These are phyloP conservation scores for Xylaria digitata DNA, from an alignment of 2,329 filamentous ascomycete genomes.

Conservation along the genomic window DNA sequence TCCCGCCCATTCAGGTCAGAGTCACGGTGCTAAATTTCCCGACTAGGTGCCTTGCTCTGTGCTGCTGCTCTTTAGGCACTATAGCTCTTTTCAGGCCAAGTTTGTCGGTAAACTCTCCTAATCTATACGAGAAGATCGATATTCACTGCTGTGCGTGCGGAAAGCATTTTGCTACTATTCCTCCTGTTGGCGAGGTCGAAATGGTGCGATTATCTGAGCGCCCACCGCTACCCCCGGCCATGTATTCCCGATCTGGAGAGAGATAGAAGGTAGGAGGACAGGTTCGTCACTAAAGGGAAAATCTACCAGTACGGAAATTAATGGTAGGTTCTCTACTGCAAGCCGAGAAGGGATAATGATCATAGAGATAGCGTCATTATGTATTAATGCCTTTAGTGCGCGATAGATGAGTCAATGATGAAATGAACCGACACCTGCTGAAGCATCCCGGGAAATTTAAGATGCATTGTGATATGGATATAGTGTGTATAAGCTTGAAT, in stretches of 20 bases:
- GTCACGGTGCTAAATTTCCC: not conserved
- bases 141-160: conserved; percentile 25
- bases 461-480: too few species aligned
- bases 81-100: not conserved
- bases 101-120: not conserved
- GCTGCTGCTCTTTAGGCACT: not conserved
- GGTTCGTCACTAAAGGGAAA: not conserved
- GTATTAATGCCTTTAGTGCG: too few species aligned
- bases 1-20: not conserved
- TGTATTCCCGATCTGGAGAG: not conserved
- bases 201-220: conserved; percentile 11
- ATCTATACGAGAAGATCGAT: conserved; percentile 20
- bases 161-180: conserved; percentile 16
- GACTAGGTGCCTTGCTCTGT: conserved; percentile 10
- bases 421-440: too few species aligned
- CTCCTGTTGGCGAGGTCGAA: conserved; percentile 18
- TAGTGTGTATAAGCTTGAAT: too few species aligned
- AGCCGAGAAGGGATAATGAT: too few species aligned
- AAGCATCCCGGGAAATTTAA: too few species aligned
- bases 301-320: too few species aligned
- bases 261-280: not conserved
- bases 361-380: too few species aligned
- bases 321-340: too few species aligned
- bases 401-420: too few species aligned
- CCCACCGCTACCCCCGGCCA: conserved; percentile 3